Evolutionary conservation across 306 rosid species (phyloP).

Genomic region (Vigna reflexopilosa): DNA sequence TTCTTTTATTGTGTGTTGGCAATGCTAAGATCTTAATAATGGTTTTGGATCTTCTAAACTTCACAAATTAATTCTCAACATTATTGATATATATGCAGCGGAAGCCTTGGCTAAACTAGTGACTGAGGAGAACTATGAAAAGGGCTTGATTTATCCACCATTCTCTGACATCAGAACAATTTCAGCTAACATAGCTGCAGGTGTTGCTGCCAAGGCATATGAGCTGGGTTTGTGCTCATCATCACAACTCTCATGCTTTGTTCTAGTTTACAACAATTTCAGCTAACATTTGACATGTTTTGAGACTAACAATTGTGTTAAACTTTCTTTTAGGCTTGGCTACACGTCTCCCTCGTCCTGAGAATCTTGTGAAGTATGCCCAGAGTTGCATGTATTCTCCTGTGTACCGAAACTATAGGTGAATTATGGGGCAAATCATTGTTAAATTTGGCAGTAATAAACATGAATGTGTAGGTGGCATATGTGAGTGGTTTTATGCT

Average conservation of each 20-base stretch:
- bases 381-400: slow-evolving; percentile 93
- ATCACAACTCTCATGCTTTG: neutral
- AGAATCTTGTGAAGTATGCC: slow-evolving; percentile 69
- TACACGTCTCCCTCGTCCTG: slow-evolving; percentile 79
- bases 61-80: neutral
- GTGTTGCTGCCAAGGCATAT: slow-evolving; percentile 86
- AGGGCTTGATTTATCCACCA: slow-evolving; percentile 78
- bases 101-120: slow-evolving; percentile 77
- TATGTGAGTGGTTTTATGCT: slow-evolving; percentile 22
- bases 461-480: neutral
- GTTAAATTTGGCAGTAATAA: slow-evolving; percentile 8
- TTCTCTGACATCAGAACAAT: slow-evolving; percentile 69
- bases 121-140: slow-evolving; percentile 56
- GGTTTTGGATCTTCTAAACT: neutral
- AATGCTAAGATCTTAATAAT: neutral
- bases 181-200: slow-evolving; percentile 80
- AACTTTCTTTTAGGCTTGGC: slow-evolving; percentile 63
- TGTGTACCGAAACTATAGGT: slow-evolving; percentile 64
- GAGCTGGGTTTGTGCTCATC: slow-evolving; percentile 67
- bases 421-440: slow-evolving; percentile 20
- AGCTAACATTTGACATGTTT: neutral
- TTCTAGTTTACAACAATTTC: too few species aligned
- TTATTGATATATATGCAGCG: slow-evolving; percentile 48
- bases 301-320: neutral
- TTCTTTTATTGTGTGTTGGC: neutral